phyloP scores from a whole-genome alignment of 2,329 filamentous ascomycete genomes.

The Colletotrichum siamense region DNA sequence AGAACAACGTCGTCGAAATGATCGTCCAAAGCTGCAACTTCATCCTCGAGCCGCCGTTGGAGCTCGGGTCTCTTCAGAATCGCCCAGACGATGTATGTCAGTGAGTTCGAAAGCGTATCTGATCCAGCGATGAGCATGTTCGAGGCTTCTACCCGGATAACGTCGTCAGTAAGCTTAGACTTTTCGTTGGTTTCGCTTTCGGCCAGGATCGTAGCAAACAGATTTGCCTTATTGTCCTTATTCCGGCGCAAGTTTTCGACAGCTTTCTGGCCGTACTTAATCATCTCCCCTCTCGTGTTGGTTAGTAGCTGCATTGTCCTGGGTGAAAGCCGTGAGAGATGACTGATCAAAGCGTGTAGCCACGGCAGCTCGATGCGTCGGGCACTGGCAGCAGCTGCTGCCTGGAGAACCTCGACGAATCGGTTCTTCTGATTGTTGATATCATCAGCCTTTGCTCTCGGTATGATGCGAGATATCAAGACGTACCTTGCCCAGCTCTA shows the following conservation, averaged over 20 bases:
- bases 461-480: background rate
- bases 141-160: conserved; percentile 45
- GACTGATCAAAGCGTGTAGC: background rate
- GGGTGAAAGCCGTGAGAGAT: background rate
- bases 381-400: background rate
- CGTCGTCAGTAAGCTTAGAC: conserved; percentile 20
- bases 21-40: conserved; percentile 29
- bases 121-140: conserved; percentile 55
- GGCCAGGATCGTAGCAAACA: background rate
- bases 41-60: conserved; percentile 35
- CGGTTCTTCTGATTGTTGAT: background rate
- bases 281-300: background rate
- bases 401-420: background rate
- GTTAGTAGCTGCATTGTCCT: background rate
- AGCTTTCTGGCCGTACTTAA: background rate
- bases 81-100: conserved; percentile 53
- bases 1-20: conserved; percentile 36
- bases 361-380: background rate
- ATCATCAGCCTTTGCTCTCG: background rate
- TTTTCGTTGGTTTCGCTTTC: background rate
- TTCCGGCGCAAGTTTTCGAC: background rate
- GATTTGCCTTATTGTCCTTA: background rate
- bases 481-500: conserved; percentile 54
- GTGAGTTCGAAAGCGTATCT: conserved; percentile 54
- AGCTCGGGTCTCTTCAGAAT: conserved; percentile 36